A percentile compares a stretch with the other conserved stretches of the same genome.
Conservation (phyloP, 345 rosid genomes). For the Corchorus olitorius region DNA sequence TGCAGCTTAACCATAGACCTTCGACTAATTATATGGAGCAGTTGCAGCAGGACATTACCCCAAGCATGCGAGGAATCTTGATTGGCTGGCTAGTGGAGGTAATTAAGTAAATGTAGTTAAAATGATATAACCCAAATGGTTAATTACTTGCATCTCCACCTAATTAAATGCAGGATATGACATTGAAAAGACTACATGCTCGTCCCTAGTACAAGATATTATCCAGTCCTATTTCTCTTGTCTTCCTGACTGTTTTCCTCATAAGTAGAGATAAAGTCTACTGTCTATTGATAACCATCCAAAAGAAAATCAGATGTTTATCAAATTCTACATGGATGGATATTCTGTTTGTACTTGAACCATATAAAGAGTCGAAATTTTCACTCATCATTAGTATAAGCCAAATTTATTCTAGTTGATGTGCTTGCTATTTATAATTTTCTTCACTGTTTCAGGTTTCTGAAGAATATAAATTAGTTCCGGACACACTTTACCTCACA, state of each 20-base stretch:
- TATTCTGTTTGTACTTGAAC: slow-evolving; percentile 9
- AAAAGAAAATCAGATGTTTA: neutral
- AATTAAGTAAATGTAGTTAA: slow-evolving; percentile 19
- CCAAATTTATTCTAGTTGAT: neutral
- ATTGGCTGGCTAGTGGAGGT: slow-evolving; percentile 98
- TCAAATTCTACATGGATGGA: slow-evolving; percentile 1
- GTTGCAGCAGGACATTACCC: slow-evolving; percentile 69
- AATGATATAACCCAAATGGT: slow-evolving; percentile 3
- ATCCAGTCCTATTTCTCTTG: slow-evolving; percentile 1
- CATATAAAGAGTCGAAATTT: neutral
- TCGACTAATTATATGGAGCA: slow-evolving; percentile 71
- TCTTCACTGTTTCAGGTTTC: slow-evolving; percentile 63
- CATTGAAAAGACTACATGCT: neutral
- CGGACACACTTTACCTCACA: slow-evolving; percentile 91
- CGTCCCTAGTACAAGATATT: neutral
- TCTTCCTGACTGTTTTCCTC: neutral
- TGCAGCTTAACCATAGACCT: slow-evolving; percentile 81
- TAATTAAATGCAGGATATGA: neutral
- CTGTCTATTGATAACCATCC: neutral
- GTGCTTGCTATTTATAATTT: slow-evolving; percentile 18
- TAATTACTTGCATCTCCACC: slow-evolving; percentile 9
- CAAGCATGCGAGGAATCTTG: slow-evolving; percentile 80
- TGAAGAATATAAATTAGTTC: slow-evolving; percentile 84
- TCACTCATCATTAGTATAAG: neutral
- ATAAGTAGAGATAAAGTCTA: neutral